These are phyloP conservation scores for Cordyceps cicadae DNA, from an alignment of 2,329 filamentous ascomycete genomes.

Conservation along the genomic window DNA sequence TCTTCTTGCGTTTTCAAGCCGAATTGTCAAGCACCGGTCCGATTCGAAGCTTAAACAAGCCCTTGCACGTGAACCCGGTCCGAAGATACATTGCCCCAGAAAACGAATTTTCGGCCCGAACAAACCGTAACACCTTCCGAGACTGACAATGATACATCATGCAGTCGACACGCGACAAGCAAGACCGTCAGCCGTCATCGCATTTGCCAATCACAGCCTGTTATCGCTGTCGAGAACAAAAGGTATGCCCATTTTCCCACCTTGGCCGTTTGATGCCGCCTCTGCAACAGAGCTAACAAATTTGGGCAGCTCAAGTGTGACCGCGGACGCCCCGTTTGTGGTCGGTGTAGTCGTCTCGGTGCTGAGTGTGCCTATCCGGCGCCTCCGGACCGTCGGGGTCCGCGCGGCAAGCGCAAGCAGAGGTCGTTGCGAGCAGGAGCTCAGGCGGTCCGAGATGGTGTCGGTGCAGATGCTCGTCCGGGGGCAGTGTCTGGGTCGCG, in stretches of 20 bases:
- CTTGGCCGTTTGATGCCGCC: too few relatives aligned
- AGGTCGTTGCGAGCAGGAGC: not conserved
- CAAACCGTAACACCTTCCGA: not conserved
- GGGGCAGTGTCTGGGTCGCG: not conserved
- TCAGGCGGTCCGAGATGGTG: not conserved
- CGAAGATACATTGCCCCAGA: not conserved
- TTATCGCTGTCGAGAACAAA: constrained; percentile 3
- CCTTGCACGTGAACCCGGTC: not conserved
- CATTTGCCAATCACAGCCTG: not conserved
- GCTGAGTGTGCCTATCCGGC: not conserved
- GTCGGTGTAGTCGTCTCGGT: not conserved
- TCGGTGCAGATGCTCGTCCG: not conserved
- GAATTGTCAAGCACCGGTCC: not conserved
- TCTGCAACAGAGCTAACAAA: not conserved
- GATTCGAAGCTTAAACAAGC: not conserved
- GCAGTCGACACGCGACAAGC: not conserved
- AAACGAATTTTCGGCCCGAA: not conserved
- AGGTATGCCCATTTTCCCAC: not conserved
- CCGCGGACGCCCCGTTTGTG: not conserved
- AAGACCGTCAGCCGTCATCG: not conserved
- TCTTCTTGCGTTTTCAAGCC: too few relatives aligned
- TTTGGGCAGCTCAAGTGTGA: not conserved
- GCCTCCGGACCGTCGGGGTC: constrained; percentile 1
- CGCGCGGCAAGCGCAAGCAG: not conserved
- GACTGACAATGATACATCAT: not conserved